These are phyloP conservation scores for Malbranchea cinnamomea DNA, from an alignment of 2,329 filamentous ascomycete species.

Conservation along the genomic window DNA sequence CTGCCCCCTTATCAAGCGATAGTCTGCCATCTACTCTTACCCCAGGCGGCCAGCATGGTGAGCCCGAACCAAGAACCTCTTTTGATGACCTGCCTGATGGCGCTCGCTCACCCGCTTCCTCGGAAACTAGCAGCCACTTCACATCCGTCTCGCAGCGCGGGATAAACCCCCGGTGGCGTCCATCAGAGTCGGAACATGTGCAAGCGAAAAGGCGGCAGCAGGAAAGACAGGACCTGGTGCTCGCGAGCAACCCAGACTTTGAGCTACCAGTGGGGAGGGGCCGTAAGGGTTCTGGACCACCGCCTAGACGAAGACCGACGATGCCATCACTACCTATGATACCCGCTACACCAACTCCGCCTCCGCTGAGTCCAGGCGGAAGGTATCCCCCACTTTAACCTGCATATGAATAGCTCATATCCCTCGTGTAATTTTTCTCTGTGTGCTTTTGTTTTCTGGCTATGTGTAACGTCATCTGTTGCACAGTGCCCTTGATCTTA, in stretches of 20 bases:
- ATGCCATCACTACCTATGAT: slow-evolving; percentile 14
- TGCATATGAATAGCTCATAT: neutral
- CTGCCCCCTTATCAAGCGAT: slow-evolving; percentile 11
- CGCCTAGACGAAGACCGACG: slow-evolving; percentile 9
- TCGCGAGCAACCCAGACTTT: slow-evolving; percentile 78
- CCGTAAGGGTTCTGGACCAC: slow-evolving; percentile 10
- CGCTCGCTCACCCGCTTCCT: slow-evolving; percentile 57
- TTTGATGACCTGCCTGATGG: slow-evolving; percentile 52
- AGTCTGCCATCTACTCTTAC: slow-evolving; percentile 23
- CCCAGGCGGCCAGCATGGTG: slow-evolving; percentile 22
- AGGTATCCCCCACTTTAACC: slow-evolving; percentile 6
- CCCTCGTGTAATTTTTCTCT: neutral
- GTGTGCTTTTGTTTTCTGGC: slow-evolving; percentile 2
- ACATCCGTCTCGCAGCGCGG: slow-evolving; percentile 81
- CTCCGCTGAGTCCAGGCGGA: slow-evolving; percentile 1
- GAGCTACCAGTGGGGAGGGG: slow-evolving; percentile 40
- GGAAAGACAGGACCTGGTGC: slow-evolving; percentile 58
- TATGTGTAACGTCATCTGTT: too few species aligned
- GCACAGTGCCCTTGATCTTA: too few species aligned
- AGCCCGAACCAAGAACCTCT: slow-evolving; percentile 30
- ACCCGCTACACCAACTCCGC: neutral
- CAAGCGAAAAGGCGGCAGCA: slow-evolving; percentile 35
- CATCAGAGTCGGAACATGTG: slow-evolving; percentile 29
- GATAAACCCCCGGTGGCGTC: slow-evolving; percentile 72
- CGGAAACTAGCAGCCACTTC: slow-evolving; percentile 71